A percentile compares a stretch with the other conserved stretches of the same genome.
phyloP scores from a whole-genome alignment of 495 filamentous ascomycete species.

The Aspergillus ostianus region DNA sequence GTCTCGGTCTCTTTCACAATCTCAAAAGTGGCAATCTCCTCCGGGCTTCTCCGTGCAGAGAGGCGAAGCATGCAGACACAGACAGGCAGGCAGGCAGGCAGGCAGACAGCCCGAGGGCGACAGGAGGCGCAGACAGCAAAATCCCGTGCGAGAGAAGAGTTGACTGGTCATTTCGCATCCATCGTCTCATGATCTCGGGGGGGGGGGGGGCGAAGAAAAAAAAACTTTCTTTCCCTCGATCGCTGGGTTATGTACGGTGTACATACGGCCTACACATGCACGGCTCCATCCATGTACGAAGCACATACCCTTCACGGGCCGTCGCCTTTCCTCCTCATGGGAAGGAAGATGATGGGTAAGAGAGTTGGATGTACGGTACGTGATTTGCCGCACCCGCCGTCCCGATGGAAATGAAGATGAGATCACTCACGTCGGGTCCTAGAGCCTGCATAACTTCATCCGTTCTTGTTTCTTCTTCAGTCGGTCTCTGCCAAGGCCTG shows the following conservation, averaged over 20 bases:
- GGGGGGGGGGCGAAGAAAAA: not conserved
- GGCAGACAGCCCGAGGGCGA: not conserved
- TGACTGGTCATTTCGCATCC: not conserved
- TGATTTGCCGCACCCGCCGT: not conserved
- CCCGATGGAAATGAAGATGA: not conserved
- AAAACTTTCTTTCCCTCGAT: not conserved
- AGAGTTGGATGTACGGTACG: not conserved
- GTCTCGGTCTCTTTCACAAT: not conserved
- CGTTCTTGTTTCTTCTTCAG: not conserved
- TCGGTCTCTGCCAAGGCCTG: not conserved
- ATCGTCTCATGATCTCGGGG: not conserved
- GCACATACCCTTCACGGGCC: conserved; percentile 12
- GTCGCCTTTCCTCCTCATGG: not conserved
- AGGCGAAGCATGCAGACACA: not conserved
- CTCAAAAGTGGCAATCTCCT: not conserved
- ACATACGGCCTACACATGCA: not conserved
- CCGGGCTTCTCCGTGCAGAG: not conserved
- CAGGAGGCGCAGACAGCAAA: not conserved
- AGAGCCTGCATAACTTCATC: not conserved
- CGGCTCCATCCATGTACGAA: conserved; percentile 1
- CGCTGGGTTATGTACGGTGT: no score
- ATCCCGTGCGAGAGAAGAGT: not conserved
- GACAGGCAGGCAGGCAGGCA: not conserved
- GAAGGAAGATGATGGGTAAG: not conserved
- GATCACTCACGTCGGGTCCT: not conserved